These are phyloP conservation scores for Diaporthe eres DNA, from an alignment of 2,329 filamentous ascomycete genomes.

Conservation along the genomic window DNA sequence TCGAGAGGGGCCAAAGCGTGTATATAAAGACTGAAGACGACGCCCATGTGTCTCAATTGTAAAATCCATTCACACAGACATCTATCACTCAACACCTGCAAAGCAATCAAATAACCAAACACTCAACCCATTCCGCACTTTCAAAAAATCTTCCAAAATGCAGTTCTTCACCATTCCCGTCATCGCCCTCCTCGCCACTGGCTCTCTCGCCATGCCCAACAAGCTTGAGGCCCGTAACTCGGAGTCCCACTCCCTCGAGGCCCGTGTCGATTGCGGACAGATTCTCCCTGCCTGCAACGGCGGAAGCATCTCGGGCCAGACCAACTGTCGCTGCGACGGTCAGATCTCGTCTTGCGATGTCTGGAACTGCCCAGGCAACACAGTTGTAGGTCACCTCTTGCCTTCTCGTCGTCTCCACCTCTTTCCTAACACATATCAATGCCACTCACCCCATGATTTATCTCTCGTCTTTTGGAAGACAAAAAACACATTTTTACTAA, in stretches of 20 bases:
- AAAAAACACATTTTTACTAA: not conserved
- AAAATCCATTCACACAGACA: not conserved
- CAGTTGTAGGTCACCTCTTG: conserved; percentile 6
- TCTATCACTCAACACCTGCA: not conserved
- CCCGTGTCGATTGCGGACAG: conserved; percentile 38
- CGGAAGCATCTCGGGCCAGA: conserved; percentile 44
- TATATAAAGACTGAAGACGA: not conserved
- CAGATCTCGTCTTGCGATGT: conserved; percentile 34
- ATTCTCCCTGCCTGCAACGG: conserved; percentile 45
- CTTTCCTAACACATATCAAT: no score
- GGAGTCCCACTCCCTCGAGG: not conserved
- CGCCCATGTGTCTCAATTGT: not conserved
- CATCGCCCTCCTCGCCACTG: not conserved
- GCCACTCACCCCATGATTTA: not conserved
- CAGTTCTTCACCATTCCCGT: conserved; percentile 16
- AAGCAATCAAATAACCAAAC: not conserved
- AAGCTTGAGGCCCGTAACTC: not conserved
- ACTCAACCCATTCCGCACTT: not conserved
- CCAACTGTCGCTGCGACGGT: conserved; percentile 46
- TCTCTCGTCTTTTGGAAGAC: no score
- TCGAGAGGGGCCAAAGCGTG: not conserved
- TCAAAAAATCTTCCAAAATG: not conserved
- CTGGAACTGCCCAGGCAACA: conserved; percentile 3
- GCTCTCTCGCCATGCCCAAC: conserved; percentile 19
- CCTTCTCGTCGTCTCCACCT: no score